Conservation (phyloP, 2,329 filamentous ascomycete genomes). For the Claviceps sp. region DNA sequence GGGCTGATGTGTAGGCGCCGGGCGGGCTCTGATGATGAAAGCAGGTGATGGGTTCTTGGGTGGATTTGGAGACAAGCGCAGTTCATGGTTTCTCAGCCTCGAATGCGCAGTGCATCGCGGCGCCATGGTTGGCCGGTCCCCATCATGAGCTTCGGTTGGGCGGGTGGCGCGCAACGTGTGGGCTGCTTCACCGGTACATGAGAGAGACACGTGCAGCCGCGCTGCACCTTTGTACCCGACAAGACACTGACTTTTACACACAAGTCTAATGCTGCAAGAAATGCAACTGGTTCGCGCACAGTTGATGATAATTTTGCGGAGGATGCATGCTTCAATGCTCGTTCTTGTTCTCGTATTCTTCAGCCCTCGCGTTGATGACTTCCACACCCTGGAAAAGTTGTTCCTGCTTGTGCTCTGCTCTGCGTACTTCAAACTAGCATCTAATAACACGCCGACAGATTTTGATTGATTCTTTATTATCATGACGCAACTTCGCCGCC, state of each 20-base stretch:
- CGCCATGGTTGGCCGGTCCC: conserved; percentile 7
- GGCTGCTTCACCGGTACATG: neutral
- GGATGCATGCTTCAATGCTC: neutral
- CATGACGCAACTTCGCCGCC: conserved; percentile 39
- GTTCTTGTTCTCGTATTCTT: neutral
- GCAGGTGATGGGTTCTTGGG: neutral
- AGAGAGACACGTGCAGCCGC: neutral
- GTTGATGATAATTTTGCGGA: neutral
- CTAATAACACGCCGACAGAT: neutral
- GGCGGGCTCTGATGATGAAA: neutral
- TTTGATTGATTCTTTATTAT: conserved; percentile 4
- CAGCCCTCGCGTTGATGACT: neutral
- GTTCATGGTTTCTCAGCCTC: conserved; percentile 2
- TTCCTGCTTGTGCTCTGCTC: neutral
- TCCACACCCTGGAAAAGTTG: neutral
- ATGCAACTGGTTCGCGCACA: neutral
- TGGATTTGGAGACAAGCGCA: neutral
- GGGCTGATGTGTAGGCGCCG: neutral
- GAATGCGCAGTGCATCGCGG: conserved; percentile 6
- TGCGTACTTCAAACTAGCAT: neutral
- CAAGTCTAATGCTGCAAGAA: neutral
- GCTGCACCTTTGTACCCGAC: neutral
- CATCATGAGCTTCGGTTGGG: conserved; percentile 10
- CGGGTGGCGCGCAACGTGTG: neutral
- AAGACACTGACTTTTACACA: neutral